Base-by-base conservation (phyloP, 1,284 basidiomycete species). In the Cryptococcus sp. region DNA sequence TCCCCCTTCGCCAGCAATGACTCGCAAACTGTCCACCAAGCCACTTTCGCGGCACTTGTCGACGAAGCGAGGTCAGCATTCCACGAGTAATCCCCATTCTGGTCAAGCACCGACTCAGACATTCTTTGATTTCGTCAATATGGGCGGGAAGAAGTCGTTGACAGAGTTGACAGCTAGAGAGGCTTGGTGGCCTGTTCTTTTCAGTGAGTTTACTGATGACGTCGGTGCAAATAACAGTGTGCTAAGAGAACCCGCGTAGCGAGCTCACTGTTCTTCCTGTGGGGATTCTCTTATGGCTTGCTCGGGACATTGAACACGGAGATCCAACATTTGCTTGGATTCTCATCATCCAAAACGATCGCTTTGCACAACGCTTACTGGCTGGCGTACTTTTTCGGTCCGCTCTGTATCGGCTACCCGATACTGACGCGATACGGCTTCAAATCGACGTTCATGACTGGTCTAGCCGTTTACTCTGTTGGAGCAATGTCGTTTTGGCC, bases 401-500 rank as follows among this genome's bases (percentile, higher is more conserved):
- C 76, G 0, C 44, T 59, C 5, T 47, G 62, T 5, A 46, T 75
- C 20, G 77, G 73, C 19, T 72, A 72, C 50, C 73, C 70, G 60
- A 55, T 69, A 1, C 63, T 78, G 37, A 67, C 64, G 5, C 61
- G 63, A 4, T 48, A 65, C 26, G 74, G 75, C 0, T 78, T 78
- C 72, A 77, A 76, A 59, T 63, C 65, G 40, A 77, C 77, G 3
- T 77, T 78, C 63, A 75, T 78, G 41, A 61, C 70, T 0, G 77
- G 77, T 10, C 66, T 78, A 8, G 67, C 69, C 29, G 67, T 78
- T 37, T 77, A 73, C 52, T 69, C 70, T 0, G 61, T 62, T 43
- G 77, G 76, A 17, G 67, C 74, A 8, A 73, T 78, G 70, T 66
- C 72, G 10, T 78, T 77, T 58, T 78, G 76, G 77, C 77, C 77